phyloP scores from a whole-genome alignment of 108 stramenopile species.

The Nannochloropsis granulata region DNA sequence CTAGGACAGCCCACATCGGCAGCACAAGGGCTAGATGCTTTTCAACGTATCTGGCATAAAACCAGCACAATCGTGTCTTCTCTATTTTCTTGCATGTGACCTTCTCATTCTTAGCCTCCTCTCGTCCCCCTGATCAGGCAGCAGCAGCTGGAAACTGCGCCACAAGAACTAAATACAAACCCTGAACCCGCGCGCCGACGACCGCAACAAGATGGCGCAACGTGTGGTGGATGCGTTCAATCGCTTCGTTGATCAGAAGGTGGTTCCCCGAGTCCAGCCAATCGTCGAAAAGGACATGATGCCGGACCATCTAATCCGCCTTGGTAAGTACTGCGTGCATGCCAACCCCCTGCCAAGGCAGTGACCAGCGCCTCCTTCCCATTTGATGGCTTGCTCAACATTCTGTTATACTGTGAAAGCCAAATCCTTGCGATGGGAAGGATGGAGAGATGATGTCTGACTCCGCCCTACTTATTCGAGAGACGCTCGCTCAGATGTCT shows the following conservation, averaged over 20 bases:
- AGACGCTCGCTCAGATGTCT: too few relatives aligned
- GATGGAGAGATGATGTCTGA: background rate
- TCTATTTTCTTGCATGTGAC: too few relatives aligned
- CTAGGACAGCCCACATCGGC: too few relatives aligned
- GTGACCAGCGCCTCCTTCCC: too few relatives aligned
- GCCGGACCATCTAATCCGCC: slow-evolving; percentile 35
- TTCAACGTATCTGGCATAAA: too few relatives aligned
- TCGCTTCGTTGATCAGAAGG: background rate
- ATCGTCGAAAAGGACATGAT: slow-evolving; percentile 37
- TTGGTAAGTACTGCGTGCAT: slow-evolving; percentile 1
- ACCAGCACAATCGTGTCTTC: too few relatives aligned
- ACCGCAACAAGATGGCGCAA: background rate
- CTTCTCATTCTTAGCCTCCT: too few relatives aligned
- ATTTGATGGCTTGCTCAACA: background rate
- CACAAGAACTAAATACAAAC: too few relatives aligned
- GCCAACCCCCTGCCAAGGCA: background rate
- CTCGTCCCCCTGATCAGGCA: too few relatives aligned
- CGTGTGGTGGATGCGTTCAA: background rate
- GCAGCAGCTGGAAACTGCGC: too few relatives aligned
- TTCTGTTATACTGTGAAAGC: background rate
- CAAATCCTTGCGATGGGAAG: background rate
- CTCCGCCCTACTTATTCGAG: background rate
- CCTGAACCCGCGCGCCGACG: background rate
- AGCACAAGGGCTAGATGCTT: too few relatives aligned
- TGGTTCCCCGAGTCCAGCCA: background rate